Percentiles rank a stretch among this genome's conserved stretches.
These are phyloP conservation scores for Oryza rufipogon DNA, from an alignment of 176 grass and related monocot species.

Conservation along the genomic window DNA sequence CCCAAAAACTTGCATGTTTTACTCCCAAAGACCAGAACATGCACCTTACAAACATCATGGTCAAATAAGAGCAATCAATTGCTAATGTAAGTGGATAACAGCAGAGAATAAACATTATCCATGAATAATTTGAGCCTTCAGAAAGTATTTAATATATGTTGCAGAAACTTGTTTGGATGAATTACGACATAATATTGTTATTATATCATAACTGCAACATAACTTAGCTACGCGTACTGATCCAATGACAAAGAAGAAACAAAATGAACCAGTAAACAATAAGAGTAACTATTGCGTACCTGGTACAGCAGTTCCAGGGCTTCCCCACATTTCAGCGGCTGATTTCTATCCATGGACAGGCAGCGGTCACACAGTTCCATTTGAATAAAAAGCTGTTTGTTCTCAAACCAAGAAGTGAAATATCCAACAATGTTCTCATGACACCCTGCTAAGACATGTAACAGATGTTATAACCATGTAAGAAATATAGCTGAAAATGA, in stretches of 20 bases:
- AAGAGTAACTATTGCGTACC: conserved; percentile 42
- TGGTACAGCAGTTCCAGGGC: conserved; percentile 80
- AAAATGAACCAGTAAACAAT: neutral
- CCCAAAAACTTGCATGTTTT: too few relatives aligned
- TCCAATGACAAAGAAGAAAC: conserved; percentile 15
- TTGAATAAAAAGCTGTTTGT: conserved; percentile 85
- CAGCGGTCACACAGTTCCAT: conserved; percentile 88
- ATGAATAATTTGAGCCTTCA: neutral
- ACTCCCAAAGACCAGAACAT: too few relatives aligned
- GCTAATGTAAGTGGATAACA: too few relatives aligned
- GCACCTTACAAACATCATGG: too few relatives aligned
- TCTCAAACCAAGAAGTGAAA: conserved; percentile 98
- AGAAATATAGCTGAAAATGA: conserved; percentile 17
- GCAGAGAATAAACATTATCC: neutral
- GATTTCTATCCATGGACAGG: conserved; percentile 50
- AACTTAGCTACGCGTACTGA: neutral
- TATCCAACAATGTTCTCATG: conserved; percentile 95
- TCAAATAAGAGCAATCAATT: too few relatives aligned
- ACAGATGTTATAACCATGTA: conserved; percentile 21
- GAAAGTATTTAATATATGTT: neutral
- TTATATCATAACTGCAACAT: neutral
- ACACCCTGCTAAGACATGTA: conserved; percentile 53
- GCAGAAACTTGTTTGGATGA: conserved; percentile 19
- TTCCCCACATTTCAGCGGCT: conserved; percentile 54
- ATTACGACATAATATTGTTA: neutral